Conservation (phyloP, 352 stramenopile species). For the Halophytophthora polymorphica region DNA sequence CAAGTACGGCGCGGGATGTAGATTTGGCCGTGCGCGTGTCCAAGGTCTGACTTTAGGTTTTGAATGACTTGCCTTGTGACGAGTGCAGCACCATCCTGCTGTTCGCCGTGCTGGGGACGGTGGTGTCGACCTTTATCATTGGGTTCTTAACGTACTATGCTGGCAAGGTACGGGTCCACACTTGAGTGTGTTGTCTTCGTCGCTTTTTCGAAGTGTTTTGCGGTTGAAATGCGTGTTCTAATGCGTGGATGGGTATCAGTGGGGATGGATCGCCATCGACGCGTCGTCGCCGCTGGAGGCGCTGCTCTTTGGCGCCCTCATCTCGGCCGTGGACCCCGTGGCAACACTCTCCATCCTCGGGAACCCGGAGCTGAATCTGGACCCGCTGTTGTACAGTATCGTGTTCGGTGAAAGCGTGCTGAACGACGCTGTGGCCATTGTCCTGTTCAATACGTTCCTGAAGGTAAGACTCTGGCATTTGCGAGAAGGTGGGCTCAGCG, state of each 20-base stretch:
- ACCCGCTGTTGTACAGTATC: constrained; percentile 87
- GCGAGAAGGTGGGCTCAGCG: neutral
- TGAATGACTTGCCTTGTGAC: neutral
- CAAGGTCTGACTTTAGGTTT: neutral
- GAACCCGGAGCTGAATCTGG: constrained; percentile 89
- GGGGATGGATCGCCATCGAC: constrained; percentile 85
- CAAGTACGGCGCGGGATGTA: constrained; percentile 31
- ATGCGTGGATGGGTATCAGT: too few relatives aligned
- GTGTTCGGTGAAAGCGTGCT: constrained; percentile 97
- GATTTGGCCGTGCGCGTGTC: neutral
- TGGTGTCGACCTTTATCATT: constrained; percentile 96
- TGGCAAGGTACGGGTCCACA: constrained; percentile 38
- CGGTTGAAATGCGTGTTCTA: too few relatives aligned
- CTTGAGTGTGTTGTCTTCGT: neutral
- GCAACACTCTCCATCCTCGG: constrained; percentile 96
- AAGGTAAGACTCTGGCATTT: constrained; percentile 61
- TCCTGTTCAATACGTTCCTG: constrained; percentile 96
- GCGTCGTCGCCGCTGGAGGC: constrained; percentile 91
- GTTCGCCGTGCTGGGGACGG: constrained; percentile 94
- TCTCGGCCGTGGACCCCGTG: constrained; percentile 95
- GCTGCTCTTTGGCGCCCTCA: constrained; percentile 94
- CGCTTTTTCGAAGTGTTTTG: neutral
- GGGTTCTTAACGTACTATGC: constrained; percentile 91
- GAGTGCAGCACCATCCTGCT: constrained; percentile 88
- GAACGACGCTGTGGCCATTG: constrained; percentile 97